Evolutionary conservation across 495 filamentous ascomycete species (phyloP).

Genomic region (Cercophora sp.): DNA sequence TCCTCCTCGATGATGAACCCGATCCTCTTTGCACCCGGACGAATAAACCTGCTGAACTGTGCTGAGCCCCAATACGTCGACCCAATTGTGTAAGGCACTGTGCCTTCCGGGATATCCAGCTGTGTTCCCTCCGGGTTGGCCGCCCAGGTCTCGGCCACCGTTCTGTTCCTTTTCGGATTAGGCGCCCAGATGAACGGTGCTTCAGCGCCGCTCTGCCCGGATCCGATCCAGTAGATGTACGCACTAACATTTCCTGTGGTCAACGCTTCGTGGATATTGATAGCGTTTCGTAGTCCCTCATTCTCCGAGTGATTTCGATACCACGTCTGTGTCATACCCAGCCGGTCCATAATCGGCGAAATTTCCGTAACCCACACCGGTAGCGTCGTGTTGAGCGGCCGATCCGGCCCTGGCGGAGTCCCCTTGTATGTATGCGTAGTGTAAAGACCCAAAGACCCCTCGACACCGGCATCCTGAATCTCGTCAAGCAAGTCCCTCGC

Average conservation of each 20-base stretch:
- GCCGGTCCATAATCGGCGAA: slow-evolving; percentile 18
- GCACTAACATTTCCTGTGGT: slow-evolving; percentile 42
- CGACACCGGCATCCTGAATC: slow-evolving; percentile 38
- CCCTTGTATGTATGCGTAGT: slow-evolving; percentile 49
- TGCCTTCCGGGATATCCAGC: too few relatives aligned
- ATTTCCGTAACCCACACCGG: slow-evolving; percentile 23
- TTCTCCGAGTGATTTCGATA: slow-evolving; percentile 31
- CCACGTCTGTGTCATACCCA: slow-evolving; percentile 39
- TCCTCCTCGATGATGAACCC: neutral
- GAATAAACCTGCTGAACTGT: slow-evolving; percentile 19
- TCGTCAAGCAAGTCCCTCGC: slow-evolving; percentile 36
- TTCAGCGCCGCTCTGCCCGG: slow-evolving; percentile 6
- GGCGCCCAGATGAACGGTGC: slow-evolving; percentile 18
- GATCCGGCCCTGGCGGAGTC: slow-evolving; percentile 27
- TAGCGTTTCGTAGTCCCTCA: slow-evolving; percentile 53
- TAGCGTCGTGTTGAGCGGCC: slow-evolving; percentile 17
- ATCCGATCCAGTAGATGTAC: slow-evolving; percentile 49
- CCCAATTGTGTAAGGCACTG: slow-evolving; percentile 5
- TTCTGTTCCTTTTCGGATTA: neutral
- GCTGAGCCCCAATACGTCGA: slow-evolving; percentile 15
- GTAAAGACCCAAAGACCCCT: slow-evolving; percentile 34
- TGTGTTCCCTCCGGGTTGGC: neutral
- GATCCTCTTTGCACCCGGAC: slow-evolving; percentile 15
- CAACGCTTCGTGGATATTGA: slow-evolving; percentile 44
- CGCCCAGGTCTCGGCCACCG: neutral